Evolutionary conservation across 331 rosid genomes (phyloP).

Genomic region (Prunus yedoensis): DNA sequence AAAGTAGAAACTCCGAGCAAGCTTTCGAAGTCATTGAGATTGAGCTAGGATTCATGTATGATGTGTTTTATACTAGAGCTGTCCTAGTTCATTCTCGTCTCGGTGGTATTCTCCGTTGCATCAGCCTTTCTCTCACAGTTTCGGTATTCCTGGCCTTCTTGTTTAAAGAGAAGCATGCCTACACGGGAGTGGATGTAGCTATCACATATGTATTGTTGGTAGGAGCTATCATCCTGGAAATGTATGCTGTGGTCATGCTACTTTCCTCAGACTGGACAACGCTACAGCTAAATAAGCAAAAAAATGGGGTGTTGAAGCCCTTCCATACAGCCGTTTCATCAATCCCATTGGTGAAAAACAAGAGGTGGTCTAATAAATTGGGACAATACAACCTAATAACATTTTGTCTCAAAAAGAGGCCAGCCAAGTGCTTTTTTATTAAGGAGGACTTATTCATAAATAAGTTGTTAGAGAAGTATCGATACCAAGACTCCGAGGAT

Average conservation of each 20-base stretch:
- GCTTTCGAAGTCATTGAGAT: conserved; percentile 36
- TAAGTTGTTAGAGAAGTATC: conserved; percentile 8
- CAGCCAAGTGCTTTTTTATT: background rate
- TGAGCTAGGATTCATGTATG: conserved; percentile 48
- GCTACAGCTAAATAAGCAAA: background rate
- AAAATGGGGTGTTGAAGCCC: background rate
- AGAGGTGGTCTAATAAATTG: conserved; percentile 34
- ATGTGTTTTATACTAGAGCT: conserved; percentile 40
- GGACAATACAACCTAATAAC: conserved; percentile 31
- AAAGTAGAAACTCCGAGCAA: background rate
- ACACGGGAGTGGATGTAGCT: background rate
- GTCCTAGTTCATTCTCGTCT: conserved; percentile 6
- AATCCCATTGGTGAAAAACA: background rate
- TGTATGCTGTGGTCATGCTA: background rate
- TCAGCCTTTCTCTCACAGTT: conserved; percentile 3
- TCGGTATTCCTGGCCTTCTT: background rate
- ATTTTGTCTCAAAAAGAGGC: conserved; percentile 14
- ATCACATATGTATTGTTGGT: conserved; percentile 5
- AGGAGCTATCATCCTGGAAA: conserved; percentile 11
- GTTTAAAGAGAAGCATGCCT: background rate
- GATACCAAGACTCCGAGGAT: background rate
- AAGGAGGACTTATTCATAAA: background rate
- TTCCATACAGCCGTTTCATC: background rate
- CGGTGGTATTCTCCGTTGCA: conserved; percentile 6
- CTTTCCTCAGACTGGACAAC: conserved; percentile 7